A percentile compares a stretch with the other conserved stretches of the same genome.
phyloP scores from a whole-genome alignment of 1,139 yeast genomes.

The Geotrichum carabidarum region DNA sequence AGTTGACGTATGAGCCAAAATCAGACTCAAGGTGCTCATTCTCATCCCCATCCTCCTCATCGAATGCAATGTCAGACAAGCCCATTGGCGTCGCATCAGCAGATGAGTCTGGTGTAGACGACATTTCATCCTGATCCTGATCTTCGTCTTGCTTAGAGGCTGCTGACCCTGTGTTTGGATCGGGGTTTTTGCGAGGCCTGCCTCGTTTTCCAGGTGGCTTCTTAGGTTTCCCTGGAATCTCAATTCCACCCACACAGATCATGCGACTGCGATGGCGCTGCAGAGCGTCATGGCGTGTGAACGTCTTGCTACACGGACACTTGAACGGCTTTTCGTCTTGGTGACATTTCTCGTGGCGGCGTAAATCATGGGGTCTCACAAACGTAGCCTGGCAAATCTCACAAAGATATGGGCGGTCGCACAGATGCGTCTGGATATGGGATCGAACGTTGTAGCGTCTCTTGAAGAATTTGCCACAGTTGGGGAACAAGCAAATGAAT shows the following conservation, averaged over 20 bases:
- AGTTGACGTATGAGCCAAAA: neutral
- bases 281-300: conserved; percentile 84
- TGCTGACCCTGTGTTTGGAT: conserved; percentile 1
- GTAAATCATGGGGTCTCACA: conserved; percentile 87
- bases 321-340: conserved; percentile 58
- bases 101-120: neutral
- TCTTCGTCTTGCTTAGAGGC: conserved; percentile 1
- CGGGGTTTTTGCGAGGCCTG: conserved; percentile 30
- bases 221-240: conserved; percentile 37
- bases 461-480: conserved; percentile 79
- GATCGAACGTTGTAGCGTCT: conserved; percentile 92
- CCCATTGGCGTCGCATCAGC: conserved; percentile 2
- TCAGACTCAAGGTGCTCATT: neutral
- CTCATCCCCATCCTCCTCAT: neutral
- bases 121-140: conserved; percentile 1
- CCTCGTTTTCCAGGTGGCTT: conserved; percentile 33
- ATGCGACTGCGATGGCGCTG: conserved; percentile 72
- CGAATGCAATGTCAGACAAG: neutral
- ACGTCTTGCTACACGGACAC: conserved; percentile 91
- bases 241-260: conserved; percentile 70
- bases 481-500: conserved; percentile 69
- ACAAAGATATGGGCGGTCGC: conserved; percentile 82
- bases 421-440: conserved; percentile 92
- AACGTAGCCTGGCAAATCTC: conserved; percentile 57
- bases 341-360: conserved; percentile 87